Evolutionary conservation across 148 eudicot genomes (phyloP).

Genomic region (Camellia sinensis): DNA sequence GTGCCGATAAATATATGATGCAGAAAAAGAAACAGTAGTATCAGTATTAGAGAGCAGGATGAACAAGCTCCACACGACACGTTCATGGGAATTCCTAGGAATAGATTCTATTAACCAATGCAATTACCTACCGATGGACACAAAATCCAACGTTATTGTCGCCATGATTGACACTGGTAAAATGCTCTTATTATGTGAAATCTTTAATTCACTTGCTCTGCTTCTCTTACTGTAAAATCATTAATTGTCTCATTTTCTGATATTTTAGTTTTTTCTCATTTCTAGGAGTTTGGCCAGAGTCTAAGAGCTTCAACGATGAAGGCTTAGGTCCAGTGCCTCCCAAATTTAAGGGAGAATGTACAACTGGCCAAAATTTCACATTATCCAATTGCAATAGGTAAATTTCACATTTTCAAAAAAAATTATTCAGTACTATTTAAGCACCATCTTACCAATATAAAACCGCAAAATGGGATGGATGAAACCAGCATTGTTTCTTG

Average conservation of each 20-base stretch:
- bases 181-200: too few species aligned
- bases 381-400: slow-evolving; percentile 39
- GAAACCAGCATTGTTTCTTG: too few species aligned
- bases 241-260: too few species aligned
- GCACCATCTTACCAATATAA: too few species aligned
- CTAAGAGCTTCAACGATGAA: slow-evolving; percentile 36
- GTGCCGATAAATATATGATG: background rate
- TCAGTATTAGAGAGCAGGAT: slow-evolving; percentile 34
- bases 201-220: background rate
- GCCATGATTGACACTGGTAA: slow-evolving; percentile 38
- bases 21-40: slow-evolving; percentile 27
- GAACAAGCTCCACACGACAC: slow-evolving; percentile 28
- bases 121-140: slow-evolving; percentile 17
- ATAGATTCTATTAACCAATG: slow-evolving; percentile 19
- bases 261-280: background rate
- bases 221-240: background rate
- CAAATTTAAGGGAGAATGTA: slow-evolving; percentile 35
- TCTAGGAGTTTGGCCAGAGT: slow-evolving; percentile 48
- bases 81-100: slow-evolving; percentile 34
- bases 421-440: background rate
- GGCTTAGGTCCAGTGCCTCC: slow-evolving; percentile 37
- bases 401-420: background rate
- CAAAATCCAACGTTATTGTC: slow-evolving; percentile 29
- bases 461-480: too few species aligned
- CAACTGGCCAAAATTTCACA: slow-evolving; percentile 35